Conservation (phyloP, 148 eudicot species). For the Agrostemma githago region DNA sequence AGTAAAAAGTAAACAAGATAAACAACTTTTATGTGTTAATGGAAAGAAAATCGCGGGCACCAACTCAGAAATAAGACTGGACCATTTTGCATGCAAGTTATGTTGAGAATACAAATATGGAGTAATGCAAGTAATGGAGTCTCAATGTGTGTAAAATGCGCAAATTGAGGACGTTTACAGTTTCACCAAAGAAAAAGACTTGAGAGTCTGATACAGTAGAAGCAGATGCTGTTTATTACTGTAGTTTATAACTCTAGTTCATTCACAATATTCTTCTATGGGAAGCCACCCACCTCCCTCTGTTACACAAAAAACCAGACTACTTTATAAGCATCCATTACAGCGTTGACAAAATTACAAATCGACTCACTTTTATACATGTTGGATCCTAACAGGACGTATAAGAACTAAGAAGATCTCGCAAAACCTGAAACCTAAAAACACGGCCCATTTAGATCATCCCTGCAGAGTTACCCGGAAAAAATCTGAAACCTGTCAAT, state of each 20-base stretch:
- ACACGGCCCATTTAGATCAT: no score
- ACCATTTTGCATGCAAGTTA: no score
- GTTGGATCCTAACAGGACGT: not conserved
- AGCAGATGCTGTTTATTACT: not conserved
- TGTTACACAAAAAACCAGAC: slow-evolving; percentile 25
- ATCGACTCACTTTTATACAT: slow-evolving; percentile 14
- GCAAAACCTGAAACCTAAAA: not conserved
- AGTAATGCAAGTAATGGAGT: no score
- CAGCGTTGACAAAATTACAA: not conserved
- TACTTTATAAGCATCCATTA: slow-evolving; percentile 5
- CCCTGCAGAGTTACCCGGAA: not conserved
- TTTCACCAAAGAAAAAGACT: no score
- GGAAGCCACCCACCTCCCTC: slow-evolving; percentile 6
- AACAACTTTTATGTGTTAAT: no score
- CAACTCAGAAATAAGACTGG: no score
- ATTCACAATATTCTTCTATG: slow-evolving; percentile 21
- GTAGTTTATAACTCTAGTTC: slow-evolving; percentile 7
- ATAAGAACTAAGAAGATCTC: not conserved
- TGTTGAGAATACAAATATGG: no score
- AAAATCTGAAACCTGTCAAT: not conserved
- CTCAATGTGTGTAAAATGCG: no score
- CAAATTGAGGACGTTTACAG: no score
- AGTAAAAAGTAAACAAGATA: no score
- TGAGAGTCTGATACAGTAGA: no score
- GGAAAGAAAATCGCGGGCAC: no score